phyloP scores from a whole-genome alignment of 2,329 filamentous ascomycete genomes.

The Mycosphaerella sp. region DNA sequence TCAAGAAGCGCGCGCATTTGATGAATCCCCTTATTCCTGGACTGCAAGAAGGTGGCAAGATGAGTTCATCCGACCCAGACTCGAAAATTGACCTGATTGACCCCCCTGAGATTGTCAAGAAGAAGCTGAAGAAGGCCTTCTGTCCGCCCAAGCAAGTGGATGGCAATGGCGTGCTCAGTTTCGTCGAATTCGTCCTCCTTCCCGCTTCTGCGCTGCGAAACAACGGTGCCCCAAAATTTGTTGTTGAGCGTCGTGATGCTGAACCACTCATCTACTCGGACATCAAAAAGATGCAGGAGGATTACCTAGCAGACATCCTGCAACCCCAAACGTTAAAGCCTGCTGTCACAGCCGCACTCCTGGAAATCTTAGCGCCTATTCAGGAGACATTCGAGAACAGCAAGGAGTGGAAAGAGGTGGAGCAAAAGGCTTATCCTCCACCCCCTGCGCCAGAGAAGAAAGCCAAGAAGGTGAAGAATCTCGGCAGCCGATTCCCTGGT shows the following conservation, averaged over 20 bases:
- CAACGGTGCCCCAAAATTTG: slow-evolving; percentile 53
- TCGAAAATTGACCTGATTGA: slow-evolving; percentile 95
- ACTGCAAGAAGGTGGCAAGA: slow-evolving; percentile 68
- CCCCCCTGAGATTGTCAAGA: slow-evolving; percentile 61
- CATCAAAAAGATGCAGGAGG: slow-evolving; percentile 67
- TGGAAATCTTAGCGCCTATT: slow-evolving; percentile 69
- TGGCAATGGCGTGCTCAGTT: slow-evolving; percentile 78
- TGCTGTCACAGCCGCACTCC: slow-evolving; percentile 69
- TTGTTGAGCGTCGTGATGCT: slow-evolving; percentile 57
- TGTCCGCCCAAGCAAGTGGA: slow-evolving; percentile 70
- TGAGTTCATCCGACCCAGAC: slow-evolving; percentile 62
- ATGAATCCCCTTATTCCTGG: slow-evolving; percentile 90
- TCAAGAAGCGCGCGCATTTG: slow-evolving; percentile 66
- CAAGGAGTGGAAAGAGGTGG: slow-evolving; percentile 72
- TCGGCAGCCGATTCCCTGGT: slow-evolving; percentile 60
- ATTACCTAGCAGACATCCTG: slow-evolving; percentile 67
- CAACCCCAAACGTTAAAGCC: slow-evolving; percentile 76
- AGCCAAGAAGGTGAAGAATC: slow-evolving; percentile 68
- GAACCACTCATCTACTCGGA: slow-evolving; percentile 75
- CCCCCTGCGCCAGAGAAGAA: slow-evolving; percentile 54
- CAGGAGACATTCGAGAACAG: slow-evolving; percentile 63
- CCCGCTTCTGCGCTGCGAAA: slow-evolving; percentile 61
- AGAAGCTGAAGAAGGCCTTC: slow-evolving; percentile 81
- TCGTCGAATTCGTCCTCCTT: slow-evolving; percentile 81
- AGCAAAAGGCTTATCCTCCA: slow-evolving; percentile 74